These are phyloP conservation scores for Xylariomycetidae sp. DNA, from an alignment of 2,329 filamentous ascomycete species.

Conservation along the genomic window DNA sequence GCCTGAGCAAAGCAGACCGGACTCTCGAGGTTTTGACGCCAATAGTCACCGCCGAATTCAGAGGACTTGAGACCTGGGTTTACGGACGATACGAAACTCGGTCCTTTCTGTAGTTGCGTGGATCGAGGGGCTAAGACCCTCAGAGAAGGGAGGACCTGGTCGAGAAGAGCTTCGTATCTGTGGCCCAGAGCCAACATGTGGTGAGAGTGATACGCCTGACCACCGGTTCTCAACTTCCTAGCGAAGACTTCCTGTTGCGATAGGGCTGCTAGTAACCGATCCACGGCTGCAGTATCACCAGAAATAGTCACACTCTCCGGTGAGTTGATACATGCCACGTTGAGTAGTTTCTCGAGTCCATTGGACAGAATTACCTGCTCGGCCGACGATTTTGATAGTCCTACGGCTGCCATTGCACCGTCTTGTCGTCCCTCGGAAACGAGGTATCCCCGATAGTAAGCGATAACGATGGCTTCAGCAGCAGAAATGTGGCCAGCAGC, in stretches of 20 bases:
- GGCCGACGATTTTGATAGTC: background rate
- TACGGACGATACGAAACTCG: conserved; percentile 2
- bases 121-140: too few relatives aligned
- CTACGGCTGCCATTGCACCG: conserved; percentile 20
- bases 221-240: background rate
- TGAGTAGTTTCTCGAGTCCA: background rate
- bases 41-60: background rate
- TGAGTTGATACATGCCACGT: background rate
- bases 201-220: background rate
- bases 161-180: conserved; percentile 1
- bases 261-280: background rate
- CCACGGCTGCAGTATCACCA: background rate
- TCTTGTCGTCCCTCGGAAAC: background rate
- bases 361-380: conserved; percentile 1
- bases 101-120: background rate
- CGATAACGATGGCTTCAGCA: conserved; percentile 13
- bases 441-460: conserved; percentile 17
- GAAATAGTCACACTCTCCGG: background rate
- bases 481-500: conserved; percentile 14
- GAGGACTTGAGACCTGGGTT: background rate
- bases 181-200: background rate
- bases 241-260: background rate
- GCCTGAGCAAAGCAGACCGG: conserved; percentile 1
- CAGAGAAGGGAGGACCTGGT: background rate
- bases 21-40: conserved; percentile 3